Base-by-base conservation (phyloP, 306 rosid species). In the Urtica urens region DNA sequence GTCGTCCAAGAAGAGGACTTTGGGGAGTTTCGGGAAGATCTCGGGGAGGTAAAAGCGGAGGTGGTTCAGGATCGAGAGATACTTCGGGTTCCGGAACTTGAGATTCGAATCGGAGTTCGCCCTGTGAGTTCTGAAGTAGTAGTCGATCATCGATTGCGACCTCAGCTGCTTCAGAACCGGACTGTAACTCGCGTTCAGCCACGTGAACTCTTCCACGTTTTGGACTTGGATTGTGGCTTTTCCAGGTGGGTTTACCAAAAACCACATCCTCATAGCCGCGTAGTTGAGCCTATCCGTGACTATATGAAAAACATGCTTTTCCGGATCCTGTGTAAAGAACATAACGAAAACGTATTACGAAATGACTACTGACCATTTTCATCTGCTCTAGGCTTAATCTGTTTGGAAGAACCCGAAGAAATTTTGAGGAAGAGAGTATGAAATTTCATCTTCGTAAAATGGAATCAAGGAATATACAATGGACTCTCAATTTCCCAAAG, bases 261-360 rank as follows among this genome's bases (percentile, higher is more conserved):
- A 90, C 99, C 99, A 90, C 95, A 90, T 90, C 67, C 94, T 90
- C 99, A 82, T 90, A 1, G 94, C 95, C 2, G 95, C 99, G 58
- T 79, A 82, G 50, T 90, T 85, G 72, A 90, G 95, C 66, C 75
- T 81, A 49, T 90, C 99, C 5, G 87, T 90, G 38, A 90, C 90
- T 55, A 90, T 58, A 74, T 90, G 99, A 71, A 90, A 85, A 60
- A 90, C 99, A 57, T 81, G 92, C 44, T 69, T 82, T n/a, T 82
- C 65, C 25, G 95, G 63, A 48, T 81, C 78, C 99, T 90, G 92
- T 53, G 65, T 64, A 49, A 34, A 54, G 46, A 30, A 45, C 62
- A 50, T 52, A 40, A n/a, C n/a, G n/a, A n/a, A 24, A 62, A 27
- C 7, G 28, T 48, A 43, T 50, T 2, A 46, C 59, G 38, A 28